phyloP scores from a whole-genome alignment of 75 land plant species.

The Pseudotsuga menziesii region DNA sequence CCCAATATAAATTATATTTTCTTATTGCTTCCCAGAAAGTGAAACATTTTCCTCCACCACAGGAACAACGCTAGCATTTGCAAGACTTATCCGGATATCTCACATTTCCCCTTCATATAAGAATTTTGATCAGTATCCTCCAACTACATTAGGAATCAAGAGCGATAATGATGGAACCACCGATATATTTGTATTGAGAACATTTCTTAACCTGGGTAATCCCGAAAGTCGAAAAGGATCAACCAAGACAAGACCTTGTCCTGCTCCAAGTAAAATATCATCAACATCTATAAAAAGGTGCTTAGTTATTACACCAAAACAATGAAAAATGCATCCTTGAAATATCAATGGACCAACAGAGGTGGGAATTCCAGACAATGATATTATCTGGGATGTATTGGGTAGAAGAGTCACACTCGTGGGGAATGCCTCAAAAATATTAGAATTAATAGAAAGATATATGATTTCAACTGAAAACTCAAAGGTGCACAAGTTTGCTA shows the following conservation, averaged over 20 bases:
- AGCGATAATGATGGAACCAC: constrained; percentile 79
- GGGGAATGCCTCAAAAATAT: constrained; percentile 85
- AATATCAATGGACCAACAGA: constrained; percentile 64
- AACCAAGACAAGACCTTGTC: constrained; percentile 74
- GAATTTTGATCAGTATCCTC: constrained; percentile 76
- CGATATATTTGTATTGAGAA: constrained; percentile 50
- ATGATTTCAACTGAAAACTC: constrained; percentile 86
- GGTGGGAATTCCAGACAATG: constrained; percentile 85
- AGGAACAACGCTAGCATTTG: constrained; percentile 85
- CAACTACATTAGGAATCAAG: constrained; percentile 69
- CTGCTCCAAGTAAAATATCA: constrained; percentile 65
- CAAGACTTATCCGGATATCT: constrained; percentile 70
- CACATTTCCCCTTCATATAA: constrained; percentile 97
- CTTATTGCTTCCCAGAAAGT: constrained; percentile 80
- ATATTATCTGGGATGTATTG: constrained; percentile 61
- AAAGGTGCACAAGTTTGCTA: constrained; percentile 94
- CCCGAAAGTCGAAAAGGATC: constrained; percentile 86
- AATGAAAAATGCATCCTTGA: constrained; percentile 86
- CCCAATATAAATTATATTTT: constrained; percentile 66
- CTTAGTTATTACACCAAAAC: constrained; percentile 89
- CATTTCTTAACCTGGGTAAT: constrained; percentile 49
- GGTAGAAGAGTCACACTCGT: constrained; percentile 70
- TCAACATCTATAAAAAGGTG: constrained; percentile 84
- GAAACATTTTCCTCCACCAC: constrained; percentile 84
- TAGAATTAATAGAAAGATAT: constrained; percentile 78